Base-by-base conservation (phyloP, 306 rosid genomes). In the Oemleria cerasiformis region DNA sequence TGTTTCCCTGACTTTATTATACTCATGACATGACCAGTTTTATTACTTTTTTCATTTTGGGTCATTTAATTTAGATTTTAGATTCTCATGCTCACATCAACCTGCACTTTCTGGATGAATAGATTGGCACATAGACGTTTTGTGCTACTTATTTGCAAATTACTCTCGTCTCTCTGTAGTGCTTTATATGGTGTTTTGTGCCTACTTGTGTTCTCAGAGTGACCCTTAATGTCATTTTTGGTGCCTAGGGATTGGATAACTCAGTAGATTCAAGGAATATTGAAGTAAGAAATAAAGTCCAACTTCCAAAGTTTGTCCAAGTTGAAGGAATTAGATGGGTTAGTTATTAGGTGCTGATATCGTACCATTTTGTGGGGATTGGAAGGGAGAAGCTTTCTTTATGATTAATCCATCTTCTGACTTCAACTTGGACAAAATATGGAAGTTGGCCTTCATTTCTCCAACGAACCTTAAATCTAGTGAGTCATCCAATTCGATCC, bases 71-170 rank as follows among this genome's bases (percentile, higher is more conserved):
- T 66, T 67, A 30, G 17, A 48, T 36, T 30, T 30, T 16, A 17
- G 44, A 25, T 67, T 38, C 71, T 50, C 42, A 30, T 47, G 8
- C 45, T 48, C 30, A 6, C 25, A 17, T 48, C 23, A 39, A 5
- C 56, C 59, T 30, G 57, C 68, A 9, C 34, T 48, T 1, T 30
- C 61, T 38, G 72, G 58, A 48, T 77, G 77, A 72, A 66, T 16
- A 41, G 60, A 39, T 21, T 51, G 11, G 48, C 30, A 41, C 30
- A 30, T 1, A 30, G 36, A 30, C 36, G n/a, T n/a, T 9, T 3
- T 68, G 36, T 68, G 21, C 38, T 68, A 61, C 62, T 50, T 7
- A 7, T n/a, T 5, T 38, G 16, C 48, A 12, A 13, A 54, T 21
- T 69, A 21, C 63, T 55, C 6, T 54, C 7, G 23, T n/a, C 53